Percentiles rank a stretch among this genome's conserved stretches.
Evolutionary conservation across 2,329 filamentous ascomycete species (phyloP).

Genomic region (Dothidotthia symphoricarpi): DNA sequence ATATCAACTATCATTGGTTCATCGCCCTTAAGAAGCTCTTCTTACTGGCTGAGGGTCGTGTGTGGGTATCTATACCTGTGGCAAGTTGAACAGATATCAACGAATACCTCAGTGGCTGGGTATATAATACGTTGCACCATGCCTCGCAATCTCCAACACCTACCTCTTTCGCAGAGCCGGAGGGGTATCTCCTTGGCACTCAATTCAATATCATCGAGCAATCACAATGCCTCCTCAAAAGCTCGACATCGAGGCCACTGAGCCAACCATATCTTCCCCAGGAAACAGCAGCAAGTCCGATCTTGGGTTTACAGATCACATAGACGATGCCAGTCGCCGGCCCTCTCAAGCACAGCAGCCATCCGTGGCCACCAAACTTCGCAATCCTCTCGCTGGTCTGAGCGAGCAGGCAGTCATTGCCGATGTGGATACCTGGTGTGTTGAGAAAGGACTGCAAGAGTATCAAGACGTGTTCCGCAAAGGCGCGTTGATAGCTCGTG

Average conservation of each 20-base stretch:
- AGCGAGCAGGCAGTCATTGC: constrained; percentile 53
- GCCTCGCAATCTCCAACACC: no score
- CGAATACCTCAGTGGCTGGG: no score
- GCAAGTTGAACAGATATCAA: no score
- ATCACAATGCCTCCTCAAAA: constrained; percentile 22
- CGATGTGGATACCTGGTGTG: constrained; percentile 56
- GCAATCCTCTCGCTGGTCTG: constrained; percentile 57
- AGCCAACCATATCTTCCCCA: constrained; percentile 21
- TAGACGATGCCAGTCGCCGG: constrained; percentile 17
- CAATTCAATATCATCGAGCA: constrained; percentile 3
- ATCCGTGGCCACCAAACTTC: constrained; percentile 39
- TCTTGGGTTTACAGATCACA: constrained; percentile 17
- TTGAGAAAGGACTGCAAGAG: constrained; percentile 49
- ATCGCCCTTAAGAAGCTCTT: no score
- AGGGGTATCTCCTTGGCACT: no score
- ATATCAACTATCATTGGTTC: constrained; percentile 6
- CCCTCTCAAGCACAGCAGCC: constrained; percentile 14
- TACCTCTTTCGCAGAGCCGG: no score
- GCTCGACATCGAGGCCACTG: constrained; percentile 29
- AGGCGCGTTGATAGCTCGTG: constrained; percentile 50
- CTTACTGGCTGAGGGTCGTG: no score
- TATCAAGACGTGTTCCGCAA: constrained; percentile 52
- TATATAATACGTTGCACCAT: no score
- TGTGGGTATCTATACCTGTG: no score
- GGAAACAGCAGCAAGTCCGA: constrained; percentile 25